Evolutionary conservation across 192 early-diverging fungal species (phyloP), one percentile per base, ranked within the genome.

Genomic region (Entophlyctis luteolus): DNA sequence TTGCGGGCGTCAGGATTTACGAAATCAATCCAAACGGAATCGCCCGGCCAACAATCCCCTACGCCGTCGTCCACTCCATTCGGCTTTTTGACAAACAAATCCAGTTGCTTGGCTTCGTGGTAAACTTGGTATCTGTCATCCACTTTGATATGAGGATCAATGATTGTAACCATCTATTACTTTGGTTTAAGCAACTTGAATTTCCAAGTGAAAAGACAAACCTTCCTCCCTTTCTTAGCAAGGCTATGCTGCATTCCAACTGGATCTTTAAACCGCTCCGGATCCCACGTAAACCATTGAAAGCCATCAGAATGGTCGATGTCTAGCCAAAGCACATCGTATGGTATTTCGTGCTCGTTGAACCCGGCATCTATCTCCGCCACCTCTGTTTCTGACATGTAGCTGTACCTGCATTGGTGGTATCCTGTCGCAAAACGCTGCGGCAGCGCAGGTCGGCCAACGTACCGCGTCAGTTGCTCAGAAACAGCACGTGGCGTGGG

Each of bases 351-450:
- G 70, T 92, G 68, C 62, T 87, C 79, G 68, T 99, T 94, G 79
- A 99, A 93, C 48, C 88, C 86, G 23, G 77, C 82, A 74, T 93
- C 90, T 0, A 98, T 91, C 28, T 86, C 86, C 14, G 79, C 57
- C 3, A 97, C 95, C 75, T 99, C 97, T 28, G 82, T 80, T 62
- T 96, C 87, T 56, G 89, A 90, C 58, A 90, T 85, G 77, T 98
- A 99, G 75, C 97, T 99, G 95, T 95, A 99, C 53, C 97, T 88
- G 67, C 93, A 94, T 67, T 98, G 96, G 63, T 98, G 96, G 73
- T 98, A 95, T 3, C 89, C 93, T 18, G 92, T 87, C 10, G 95
- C 81, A 74, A 99, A 99, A 29, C 75, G 74, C 50, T 90, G 93
- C 2, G 97, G 97, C 69, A 99, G 59, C 3, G 86, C 81, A 0